Evolutionary conservation across 345 rosid species (phyloP), one percentile per base, ranked within the genome.

Genomic region (Linum trigynum): DNA sequence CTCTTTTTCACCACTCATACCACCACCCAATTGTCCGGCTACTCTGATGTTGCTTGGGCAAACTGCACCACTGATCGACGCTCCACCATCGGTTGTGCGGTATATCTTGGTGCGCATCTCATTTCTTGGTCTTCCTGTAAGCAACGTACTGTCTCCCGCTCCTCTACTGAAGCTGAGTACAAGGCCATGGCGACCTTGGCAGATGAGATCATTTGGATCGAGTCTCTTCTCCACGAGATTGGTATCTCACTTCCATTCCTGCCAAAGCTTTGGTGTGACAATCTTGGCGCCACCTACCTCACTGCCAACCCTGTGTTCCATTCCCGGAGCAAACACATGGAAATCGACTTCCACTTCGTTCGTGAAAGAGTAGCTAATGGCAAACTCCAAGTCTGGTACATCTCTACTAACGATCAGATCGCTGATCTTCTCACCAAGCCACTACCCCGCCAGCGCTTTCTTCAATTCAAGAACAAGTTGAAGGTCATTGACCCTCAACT

Each of bases 21-120:
- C 41, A 6, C 58, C 37, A 10, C 42, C 59, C 16, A 40, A 32
- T 36, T 67, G 16, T 8, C 38, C 36, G 71, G 64, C 15, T 59
- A 41, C 58, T 67, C 58, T 42, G 60, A 68, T 68, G 71, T 65
- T 3, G 60, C 60, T 3, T 68, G 65, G 65, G 71, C 48, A 6
- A 14, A 14, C 12, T 6, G 15, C 15, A 6, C 15, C 4, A 4
- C 4, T 11, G 57, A 55, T 55, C 16, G 15, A 55, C 57, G 57
- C 4, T 55, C 57, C 23, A 55, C 57, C 8, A 55, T 0, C 4
- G 57, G 57, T 14, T 55, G 2, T 14, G 57, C 4, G 0, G 15
- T 14, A 4, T 55, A 5, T 14, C 12, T 5, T 5, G 57, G 57
- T 16, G 10, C 57, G 1, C 5, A 55, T 16, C 57, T 55, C 57